A percentile compares a stretch with the other conserved stretches of the same genome.
These are phyloP conservation scores for Torulaspora pretoriensis DNA, from an alignment of 1,139 yeast species.

Conservation along the genomic window DNA sequence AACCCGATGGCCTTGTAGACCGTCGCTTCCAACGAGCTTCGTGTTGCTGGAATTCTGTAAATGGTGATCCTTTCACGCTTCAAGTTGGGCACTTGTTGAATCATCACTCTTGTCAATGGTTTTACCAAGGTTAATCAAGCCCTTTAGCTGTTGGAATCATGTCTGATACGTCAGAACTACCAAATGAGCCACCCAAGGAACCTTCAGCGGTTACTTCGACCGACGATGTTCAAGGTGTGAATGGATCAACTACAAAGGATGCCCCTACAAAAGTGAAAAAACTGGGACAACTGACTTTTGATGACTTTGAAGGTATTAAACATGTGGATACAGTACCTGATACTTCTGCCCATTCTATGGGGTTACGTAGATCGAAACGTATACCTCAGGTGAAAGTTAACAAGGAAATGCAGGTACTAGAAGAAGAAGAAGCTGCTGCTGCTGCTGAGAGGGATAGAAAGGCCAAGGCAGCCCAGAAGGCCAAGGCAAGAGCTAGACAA, in stretches of 20 bases:
- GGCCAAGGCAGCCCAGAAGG: conserved; percentile 42
- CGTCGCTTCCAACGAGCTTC: conserved; percentile 16
- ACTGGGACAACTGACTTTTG: conserved; percentile 16
- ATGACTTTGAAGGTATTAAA: conserved; percentile 14
- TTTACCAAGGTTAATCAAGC: background rate
- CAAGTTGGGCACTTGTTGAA: conserved; percentile 2
- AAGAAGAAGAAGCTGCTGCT: conserved; percentile 15
- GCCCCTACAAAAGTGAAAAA: conserved; percentile 8
- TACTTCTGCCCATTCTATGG: conserved; percentile 13
- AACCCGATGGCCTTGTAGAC: background rate
- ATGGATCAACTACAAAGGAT: conserved; percentile 5
- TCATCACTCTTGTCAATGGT: background rate
- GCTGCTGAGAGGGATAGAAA: conserved; percentile 13
- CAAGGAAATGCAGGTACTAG: conserved; percentile 17
- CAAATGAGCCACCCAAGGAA: conserved; percentile 5
- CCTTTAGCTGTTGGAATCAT: conserved; percentile 1
- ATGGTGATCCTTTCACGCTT: conserved; percentile 7
- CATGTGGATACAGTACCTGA: conserved; percentile 13
- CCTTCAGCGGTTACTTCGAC: conserved; percentile 14
- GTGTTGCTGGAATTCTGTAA: conserved; percentile 12
- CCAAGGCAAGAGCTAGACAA: conserved; percentile 42
- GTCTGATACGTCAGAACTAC: conserved; percentile 8
- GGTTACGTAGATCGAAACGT: conserved; percentile 28
- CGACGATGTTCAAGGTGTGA: conserved; percentile 1
- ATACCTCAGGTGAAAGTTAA: conserved; percentile 20